Conservation (phyloP, 2,329 filamentous ascomycete species). For the Fusarium concolor region DNA sequence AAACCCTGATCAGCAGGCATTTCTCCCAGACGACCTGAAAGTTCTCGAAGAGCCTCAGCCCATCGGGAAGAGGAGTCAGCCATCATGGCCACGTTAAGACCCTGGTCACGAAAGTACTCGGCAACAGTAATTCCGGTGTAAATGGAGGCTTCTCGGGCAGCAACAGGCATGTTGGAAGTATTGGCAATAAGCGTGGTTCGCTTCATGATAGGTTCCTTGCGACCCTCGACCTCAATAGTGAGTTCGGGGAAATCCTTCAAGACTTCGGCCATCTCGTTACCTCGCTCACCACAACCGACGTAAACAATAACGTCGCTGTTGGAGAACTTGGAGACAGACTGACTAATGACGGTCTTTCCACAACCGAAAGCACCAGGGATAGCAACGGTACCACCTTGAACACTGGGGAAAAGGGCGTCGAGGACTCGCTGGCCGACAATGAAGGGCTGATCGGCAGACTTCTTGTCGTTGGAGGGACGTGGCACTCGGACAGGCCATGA, state of each 20-base stretch:
- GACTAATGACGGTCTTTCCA: constrained; percentile 98
- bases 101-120: constrained; percentile 97
- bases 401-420: constrained; percentile 94
- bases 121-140: constrained; percentile 96
- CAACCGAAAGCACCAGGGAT: constrained; percentile 99
- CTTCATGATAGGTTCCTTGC: constrained; percentile 99
- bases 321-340: constrained; percentile 99
- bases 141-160: constrained; percentile 97
- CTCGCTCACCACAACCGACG: constrained; percentile 90
- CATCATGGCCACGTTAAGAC: constrained; percentile 99
- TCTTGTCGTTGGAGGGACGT: constrained; percentile 90
- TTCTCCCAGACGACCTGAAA: constrained; percentile 97
- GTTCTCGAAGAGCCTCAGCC: constrained; percentile 98
- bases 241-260: constrained; percentile 99
- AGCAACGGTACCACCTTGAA: constrained; percentile 96
- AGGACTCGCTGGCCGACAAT: constrained; percentile 97
- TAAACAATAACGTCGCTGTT: constrained; percentile 99
- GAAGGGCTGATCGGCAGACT: constrained; percentile 89
- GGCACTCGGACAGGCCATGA: constrained; percentile 97
- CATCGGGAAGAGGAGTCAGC: constrained; percentile 97
- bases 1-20: constrained; percentile 99
- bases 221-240: constrained; percentile 91
- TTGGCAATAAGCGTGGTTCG: constrained; percentile 98
- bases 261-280: constrained; percentile 99
- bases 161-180: constrained; percentile 99